Base-by-base conservation (phyloP, 306 rosid species). In the Canavalia ensiformis region DNA sequence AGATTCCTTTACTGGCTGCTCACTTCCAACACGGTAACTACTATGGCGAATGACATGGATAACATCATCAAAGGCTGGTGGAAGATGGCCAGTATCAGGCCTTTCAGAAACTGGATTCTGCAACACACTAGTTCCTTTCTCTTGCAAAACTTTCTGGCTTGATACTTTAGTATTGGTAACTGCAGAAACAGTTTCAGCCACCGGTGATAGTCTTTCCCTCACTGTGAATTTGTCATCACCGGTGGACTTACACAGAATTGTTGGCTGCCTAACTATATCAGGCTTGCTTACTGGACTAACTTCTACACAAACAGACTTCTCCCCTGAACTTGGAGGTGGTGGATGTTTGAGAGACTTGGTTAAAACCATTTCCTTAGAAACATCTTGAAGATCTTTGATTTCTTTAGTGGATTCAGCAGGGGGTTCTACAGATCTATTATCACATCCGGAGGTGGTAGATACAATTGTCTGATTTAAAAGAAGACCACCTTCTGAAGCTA, bases 41-140 rank as follows among this genome's bases (percentile, higher is more conserved):
- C 99, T 96, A 62, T 93, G 99, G 72, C 99, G 91, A 73, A 96
- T 93, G 18, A 96, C 99, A 85, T 96, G 97, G 86, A 96, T 96
- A 51, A 96, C 82, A 41, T 93, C 99, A 62, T 94, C 99, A 88
- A 96, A 93, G 52, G 92, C 98, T 8, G 97, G 86, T 75, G 97
- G 91, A 76, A 96, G 93, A 81, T 90, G 95, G 41, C 90, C 83
- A 30, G 88, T 76, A 49, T 84, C 84, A 37, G 86, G 79, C 79
- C 87, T 91, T 78, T 95, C 98, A 52, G 70, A 64, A 52, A 86
- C 59, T 78, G 81, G 62, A 84, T 73, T 93, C 75, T 82, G 91
- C 69, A 85, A 35, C 8, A 81, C 51, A 18, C 25, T 18, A 29
- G 85, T 52, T 76, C 86, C 93, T 80, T 75, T 85, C 56, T 90